Evolutionary conservation across 306 rosid species (phyloP), one percentile per base, ranked within the genome.

Genomic region (barrel medic (Medicago truncatula)): DNA sequence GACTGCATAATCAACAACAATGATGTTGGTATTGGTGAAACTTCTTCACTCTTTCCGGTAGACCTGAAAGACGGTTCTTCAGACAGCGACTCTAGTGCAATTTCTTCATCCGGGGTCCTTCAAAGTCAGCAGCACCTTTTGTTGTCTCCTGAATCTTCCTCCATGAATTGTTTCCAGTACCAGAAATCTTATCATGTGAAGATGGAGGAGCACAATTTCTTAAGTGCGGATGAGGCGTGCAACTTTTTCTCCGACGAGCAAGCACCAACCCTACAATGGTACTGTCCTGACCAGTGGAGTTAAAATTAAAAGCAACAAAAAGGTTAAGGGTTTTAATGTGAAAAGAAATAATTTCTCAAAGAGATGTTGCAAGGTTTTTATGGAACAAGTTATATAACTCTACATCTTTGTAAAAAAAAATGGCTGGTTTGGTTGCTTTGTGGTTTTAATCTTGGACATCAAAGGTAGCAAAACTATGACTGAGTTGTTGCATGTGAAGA

Each of bases 141-240:
- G 62, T 65, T 76, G 83, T 79, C 90, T 21, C 80, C 87, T 1
- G 71, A 78, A 6, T 73, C 92, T 0, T 77, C 92, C 3, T 73
- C 96, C 7, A 74, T 86, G 66, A 86, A 77, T 34, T 89, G 91
- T 82, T 85, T 89, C 59, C 93, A 84, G 78, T 89, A 84, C 54
- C 93, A 88, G 77, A 93, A 86, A 79, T 31, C 75, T 15, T 84
- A 71, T 72, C 90, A 81, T 23, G 96, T 89, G 84, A 95, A 92
- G 85, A 80, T 87, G 82, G 99, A 95, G 80, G 99, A 95, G 82
- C 96, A 95, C 49, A 92, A 95, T 64, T 92, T 95, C 89, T 87
- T 92, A 11, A 85, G 96, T 53, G 89, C 92, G 8, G 98, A 95
- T 18, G 99, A 95, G 75, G 74, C 92, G 6, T 90, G 97, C 74